phyloP scores from a whole-genome alignment of 2,329 filamentous ascomycete species.

The Chaetomium sp. region DNA sequence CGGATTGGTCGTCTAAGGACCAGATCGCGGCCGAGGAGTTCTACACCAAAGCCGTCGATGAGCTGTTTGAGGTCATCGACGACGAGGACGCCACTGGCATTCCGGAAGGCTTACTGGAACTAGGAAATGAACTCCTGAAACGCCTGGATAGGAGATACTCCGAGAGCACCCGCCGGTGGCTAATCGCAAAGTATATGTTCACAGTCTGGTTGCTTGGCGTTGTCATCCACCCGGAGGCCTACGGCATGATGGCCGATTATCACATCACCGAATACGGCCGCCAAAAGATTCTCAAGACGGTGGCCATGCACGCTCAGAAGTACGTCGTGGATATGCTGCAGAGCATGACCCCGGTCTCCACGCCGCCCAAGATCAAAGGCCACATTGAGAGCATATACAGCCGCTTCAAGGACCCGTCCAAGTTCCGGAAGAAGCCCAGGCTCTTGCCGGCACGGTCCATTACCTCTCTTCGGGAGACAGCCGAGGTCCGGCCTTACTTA shows the following conservation, averaged over 20 bases:
- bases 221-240: slow-evolving; percentile 84
- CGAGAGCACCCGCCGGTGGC: slow-evolving; percentile 75
- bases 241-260: slow-evolving; percentile 79
- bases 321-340: slow-evolving; percentile 76
- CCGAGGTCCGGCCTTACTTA: slow-evolving; percentile 76
- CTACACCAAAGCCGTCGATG: slow-evolving; percentile 77
- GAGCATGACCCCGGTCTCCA: slow-evolving; percentile 66
- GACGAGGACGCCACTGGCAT: slow-evolving; percentile 83
- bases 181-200: slow-evolving; percentile 91
- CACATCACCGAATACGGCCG: slow-evolving; percentile 90
- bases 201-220: slow-evolving; percentile 81
- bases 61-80: slow-evolving; percentile 83
- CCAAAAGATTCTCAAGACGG: slow-evolving; percentile 76
- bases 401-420: slow-evolving; percentile 59
- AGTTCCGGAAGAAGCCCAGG: slow-evolving; percentile 55
- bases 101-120: slow-evolving; percentile 79
- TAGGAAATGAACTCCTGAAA: slow-evolving; percentile 79
- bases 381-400: slow-evolving; percentile 73
- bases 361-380: slow-evolving; percentile 62
- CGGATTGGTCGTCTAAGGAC: slow-evolving; percentile 74
- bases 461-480: slow-evolving; percentile 73
- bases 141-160: slow-evolving; percentile 74
- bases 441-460: slow-evolving; percentile 72
- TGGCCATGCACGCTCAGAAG: slow-evolving; percentile 78
- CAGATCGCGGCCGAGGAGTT: slow-evolving; percentile 85